Evolutionary conservation across 495 filamentous ascomycete species (phyloP), one percentile per base, ranked within the genome.

Genomic region (Penicillium manginii): DNA sequence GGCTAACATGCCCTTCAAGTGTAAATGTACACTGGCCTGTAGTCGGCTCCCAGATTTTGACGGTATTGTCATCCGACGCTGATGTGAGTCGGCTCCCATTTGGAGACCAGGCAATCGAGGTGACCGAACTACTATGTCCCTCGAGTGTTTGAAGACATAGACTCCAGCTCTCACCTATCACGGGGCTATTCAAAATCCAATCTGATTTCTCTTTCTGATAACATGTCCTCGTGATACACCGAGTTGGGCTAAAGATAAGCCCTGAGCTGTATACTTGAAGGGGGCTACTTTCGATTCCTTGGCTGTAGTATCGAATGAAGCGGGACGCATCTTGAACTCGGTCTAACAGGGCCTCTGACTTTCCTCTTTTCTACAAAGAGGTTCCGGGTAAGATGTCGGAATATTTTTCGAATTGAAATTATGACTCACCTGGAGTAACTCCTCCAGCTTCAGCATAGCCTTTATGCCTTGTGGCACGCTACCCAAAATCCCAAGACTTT

Each of bases 241-340:
- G n/a, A n/a, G n/a, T n/a, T n/a, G n/a, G n/a, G n/a, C n/a, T n/a
- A n/a, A n/a, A n/a, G n/a, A n/a, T n/a, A n/a, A n/a, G n/a, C n/a
- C n/a, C n/a, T n/a, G n/a, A n/a, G n/a, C n/a, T n/a, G n/a, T n/a
- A n/a, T n/a, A n/a, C n/a, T n/a, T n/a, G n/a, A n/a, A n/a, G n/a
- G n/a, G n/a, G n/a, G n/a, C n/a, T n/a, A n/a, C n/a, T n/a, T n/a
- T n/a, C n/a, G n/a, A n/a, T n/a, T n/a, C n/a, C n/a, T n/a, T n/a
- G n/a, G n/a, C n/a, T n/a, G n/a, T n/a, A n/a, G n/a, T n/a, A n/a
- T n/a, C n/a, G n/a, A n/a, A n/a, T n/a, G n/a, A 80, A 72, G n/a
- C 70, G 62, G 22, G 35, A 58, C 1, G 62, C 63, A 50, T 79
- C 72, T 50, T 64, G 47, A 22, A 73, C 57, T 21, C 74, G 66